Evolutionary conservation across 768 basidiomycete genomes (phyloP), one percentile per base, ranked within the genome.

Genomic region (Macrolepiota albuminosa): DNA sequence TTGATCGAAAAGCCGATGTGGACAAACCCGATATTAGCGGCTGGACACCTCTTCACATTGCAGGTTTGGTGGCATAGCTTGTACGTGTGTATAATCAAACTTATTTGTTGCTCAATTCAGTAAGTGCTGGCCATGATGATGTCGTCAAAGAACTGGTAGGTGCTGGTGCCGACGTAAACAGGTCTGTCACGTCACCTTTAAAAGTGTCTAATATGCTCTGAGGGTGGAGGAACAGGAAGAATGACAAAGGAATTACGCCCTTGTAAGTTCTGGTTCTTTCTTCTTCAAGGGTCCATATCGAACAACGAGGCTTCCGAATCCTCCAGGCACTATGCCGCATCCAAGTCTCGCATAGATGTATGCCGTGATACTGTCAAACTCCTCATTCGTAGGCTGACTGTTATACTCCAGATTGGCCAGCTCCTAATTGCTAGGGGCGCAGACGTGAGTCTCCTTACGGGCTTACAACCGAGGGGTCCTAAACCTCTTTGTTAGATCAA

Each of bases 251-350:
- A 9, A 72, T 93, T 31, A 91, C 88, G 3, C 83, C 94, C 40
- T 70, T 97, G 93, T 95, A 72, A 71, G 89, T 73, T 61, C 57
- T 34, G 42, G 58, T 53, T 61, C 57, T 61, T 49, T 51, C 56
- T 45, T 55, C 55, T 49, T 55, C 34, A 50, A 57, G 52, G 54
- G 49, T 49, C 53, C 47, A 56, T 58, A 49, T 54, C 42, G 62
- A 63, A 64, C 62, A 57, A 56, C 61, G 51, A 67, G 55, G 61
- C 56, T 47, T 67, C 47, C 42, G 58, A 64, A 40, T 63, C 62
- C 56, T 69, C 61, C 62, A 96, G 93, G 66, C 93, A 95, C 73
- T 96, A 96, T 68, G 93, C 93, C 33, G 94, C 93, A 48, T 96
- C 93, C 34, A 95, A 95, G 71, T 88, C 93, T 58, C 89, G 86